A percentile compares a stretch with the other conserved stretches of the same genome.
These are phyloP conservation scores for Penicillium egyptiacum DNA, from an alignment of 495 filamentous ascomycete genomes.

Conservation along the genomic window DNA sequence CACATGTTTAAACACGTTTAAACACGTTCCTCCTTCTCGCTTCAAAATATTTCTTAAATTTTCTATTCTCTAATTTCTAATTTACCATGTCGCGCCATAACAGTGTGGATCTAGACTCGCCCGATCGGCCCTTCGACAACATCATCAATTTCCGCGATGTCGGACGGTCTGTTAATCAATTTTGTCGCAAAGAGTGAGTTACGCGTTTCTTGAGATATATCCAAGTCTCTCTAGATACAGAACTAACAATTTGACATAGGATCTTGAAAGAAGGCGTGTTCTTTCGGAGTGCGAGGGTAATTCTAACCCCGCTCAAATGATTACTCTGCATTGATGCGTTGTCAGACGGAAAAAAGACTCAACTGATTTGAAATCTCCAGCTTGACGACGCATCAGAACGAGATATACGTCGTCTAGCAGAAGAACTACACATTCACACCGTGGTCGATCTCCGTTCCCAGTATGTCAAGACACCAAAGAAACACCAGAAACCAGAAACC, in stretches of 20 bases:
- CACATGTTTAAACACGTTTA: slow-evolving; percentile 9
- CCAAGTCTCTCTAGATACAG: neutral
- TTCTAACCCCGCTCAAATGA: slow-evolving; percentile 3
- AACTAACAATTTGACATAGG: slow-evolving; percentile 36
- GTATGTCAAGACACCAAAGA: slow-evolving; percentile 38
- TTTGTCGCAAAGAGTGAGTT: slow-evolving; percentile 52
- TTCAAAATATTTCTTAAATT: slow-evolving; percentile 2
- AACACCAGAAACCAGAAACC: neutral
- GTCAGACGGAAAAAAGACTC: slow-evolving; percentile 5
- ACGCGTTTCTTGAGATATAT: neutral
- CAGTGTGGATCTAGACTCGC: slow-evolving; percentile 44
- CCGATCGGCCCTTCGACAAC: slow-evolving; percentile 56
- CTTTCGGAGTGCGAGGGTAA: slow-evolving; percentile 74
- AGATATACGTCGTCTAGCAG: slow-evolving; percentile 59
- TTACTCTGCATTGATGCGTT: neutral
- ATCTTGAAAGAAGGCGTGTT: slow-evolving; percentile 67
- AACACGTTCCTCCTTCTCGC: neutral
- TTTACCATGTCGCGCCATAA: slow-evolving; percentile 31
- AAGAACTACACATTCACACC: slow-evolving; percentile 63
- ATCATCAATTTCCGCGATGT: slow-evolving; percentile 87
- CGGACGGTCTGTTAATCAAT: slow-evolving; percentile 67
- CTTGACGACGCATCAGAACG: slow-evolving; percentile 66
- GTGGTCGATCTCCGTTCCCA: slow-evolving; percentile 77
- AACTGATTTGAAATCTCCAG: slow-evolving; percentile 13
- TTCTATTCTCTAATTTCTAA: slow-evolving; percentile 8